Percentiles rank a stretch among this genome's conserved stretches.
phyloP scores from a whole-genome alignment of 805 yeast genomes.

The Candida bentonensis region DNA sequence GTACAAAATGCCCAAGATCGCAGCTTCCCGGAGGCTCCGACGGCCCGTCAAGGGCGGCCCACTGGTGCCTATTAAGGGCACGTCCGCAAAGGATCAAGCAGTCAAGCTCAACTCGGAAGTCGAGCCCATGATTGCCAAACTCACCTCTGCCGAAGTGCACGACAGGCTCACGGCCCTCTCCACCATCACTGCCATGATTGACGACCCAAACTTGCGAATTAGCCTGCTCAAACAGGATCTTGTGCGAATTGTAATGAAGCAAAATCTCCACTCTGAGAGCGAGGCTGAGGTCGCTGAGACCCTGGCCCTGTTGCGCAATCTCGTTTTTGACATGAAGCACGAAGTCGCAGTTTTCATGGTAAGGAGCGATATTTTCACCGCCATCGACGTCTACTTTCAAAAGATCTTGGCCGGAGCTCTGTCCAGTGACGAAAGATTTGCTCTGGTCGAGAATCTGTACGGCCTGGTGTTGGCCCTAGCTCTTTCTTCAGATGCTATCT shows the following conservation, averaged over 20 bases:
- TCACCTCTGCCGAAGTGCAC: slow-evolving; percentile 47
- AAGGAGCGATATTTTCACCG: slow-evolving; percentile 65
- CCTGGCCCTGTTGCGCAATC: slow-evolving; percentile 65
- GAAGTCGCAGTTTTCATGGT: slow-evolving; percentile 62
- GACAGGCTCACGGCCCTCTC: slow-evolving; percentile 69
- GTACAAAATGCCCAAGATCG: neutral
- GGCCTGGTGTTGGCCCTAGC: slow-evolving; percentile 56
- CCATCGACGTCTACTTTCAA: slow-evolving; percentile 36
- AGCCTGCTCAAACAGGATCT: slow-evolving; percentile 58
- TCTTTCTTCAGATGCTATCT: slow-evolving; percentile 50
- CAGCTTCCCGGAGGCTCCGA: neutral
- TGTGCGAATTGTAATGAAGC: slow-evolving; percentile 47
- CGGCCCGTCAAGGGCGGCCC: slow-evolving; percentile 1
- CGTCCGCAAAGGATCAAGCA: neutral
- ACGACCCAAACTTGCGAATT: slow-evolving; percentile 49
- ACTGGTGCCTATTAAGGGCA: neutral
- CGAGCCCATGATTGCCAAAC: slow-evolving; percentile 47
- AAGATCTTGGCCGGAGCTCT: slow-evolving; percentile 18
- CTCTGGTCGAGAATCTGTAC: slow-evolving; percentile 57
- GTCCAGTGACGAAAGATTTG: slow-evolving; percentile 23
- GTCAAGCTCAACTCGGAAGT: neutral
- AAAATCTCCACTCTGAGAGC: slow-evolving; percentile 49
- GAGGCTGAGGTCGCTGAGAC: slow-evolving; percentile 71
- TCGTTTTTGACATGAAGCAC: slow-evolving; percentile 78
- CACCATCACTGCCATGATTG: slow-evolving; percentile 57